These are phyloP conservation scores for Orbilia oligospora DNA, from an alignment of 2,329 filamentous ascomycete species.

Conservation along the genomic window DNA sequence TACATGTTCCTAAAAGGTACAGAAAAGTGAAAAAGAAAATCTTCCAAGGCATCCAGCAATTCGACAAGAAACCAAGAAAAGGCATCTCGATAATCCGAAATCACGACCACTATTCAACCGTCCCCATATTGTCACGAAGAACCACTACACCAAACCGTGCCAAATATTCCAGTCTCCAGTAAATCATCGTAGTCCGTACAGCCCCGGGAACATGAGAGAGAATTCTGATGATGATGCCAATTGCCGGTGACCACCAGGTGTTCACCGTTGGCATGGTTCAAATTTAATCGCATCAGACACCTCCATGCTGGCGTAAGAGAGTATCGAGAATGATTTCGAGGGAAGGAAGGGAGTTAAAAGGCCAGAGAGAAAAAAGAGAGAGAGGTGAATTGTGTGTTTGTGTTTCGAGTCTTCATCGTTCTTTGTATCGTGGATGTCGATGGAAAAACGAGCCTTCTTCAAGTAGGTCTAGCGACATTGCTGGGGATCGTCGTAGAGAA, in stretches of 20 bases:
- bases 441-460: conserved; percentile 34
- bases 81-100: not conserved
- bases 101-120: conserved; percentile 3
- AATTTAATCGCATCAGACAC: conserved; percentile 56
- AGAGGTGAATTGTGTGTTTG: conserved; percentile 9
- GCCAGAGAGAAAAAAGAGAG: conserved; percentile 4
- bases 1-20: conserved; percentile 55
- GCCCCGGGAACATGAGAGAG: conserved; percentile 51
- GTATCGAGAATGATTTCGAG: conserved; percentile 57
- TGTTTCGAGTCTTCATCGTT: conserved; percentile 49
- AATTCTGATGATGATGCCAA: conserved; percentile 59
- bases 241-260: conserved; percentile 3
- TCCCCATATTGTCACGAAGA: conserved; percentile 13
- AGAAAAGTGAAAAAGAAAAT: conserved; percentile 43
- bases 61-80: conserved; percentile 9
- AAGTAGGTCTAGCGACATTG: conserved; percentile 48
- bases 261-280: conserved; percentile 33
- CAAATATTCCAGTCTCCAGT: conserved; percentile 35
- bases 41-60: conserved; percentile 38
- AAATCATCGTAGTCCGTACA: conserved; percentile 54
- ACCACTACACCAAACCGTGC: conserved; percentile 30
- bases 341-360: conserved; percentile 13
- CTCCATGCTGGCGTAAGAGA: conserved; percentile 52
- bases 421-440: conserved; percentile 48
- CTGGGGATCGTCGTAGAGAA: conserved; percentile 35